phyloP scores from a whole-genome alignment of 139 green algal genomes.

The Picochlorum costavermella region DNA sequence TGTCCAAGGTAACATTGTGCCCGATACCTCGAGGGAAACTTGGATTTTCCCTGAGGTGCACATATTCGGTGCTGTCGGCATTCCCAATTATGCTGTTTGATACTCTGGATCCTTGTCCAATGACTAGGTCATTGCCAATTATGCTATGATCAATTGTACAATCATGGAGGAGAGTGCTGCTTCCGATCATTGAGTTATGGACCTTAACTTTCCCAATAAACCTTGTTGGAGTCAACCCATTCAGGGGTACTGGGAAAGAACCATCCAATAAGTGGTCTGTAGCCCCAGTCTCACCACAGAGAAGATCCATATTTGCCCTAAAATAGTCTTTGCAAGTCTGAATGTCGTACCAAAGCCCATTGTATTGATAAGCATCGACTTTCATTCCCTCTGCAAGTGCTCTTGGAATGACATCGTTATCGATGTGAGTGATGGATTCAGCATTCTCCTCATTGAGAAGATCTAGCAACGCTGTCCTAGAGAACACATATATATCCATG shows the following conservation, averaged over 20 bases:
- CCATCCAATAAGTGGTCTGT: conserved; percentile 69
- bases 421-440: conserved; percentile 56
- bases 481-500: conserved; percentile 83
- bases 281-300: conserved; percentile 19
- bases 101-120: conserved; percentile 48
- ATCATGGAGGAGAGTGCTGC: conserved; percentile 69
- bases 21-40: conserved; percentile 78
- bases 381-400: conserved; percentile 52
- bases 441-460: conserved; percentile 31
- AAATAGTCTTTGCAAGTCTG: conserved; percentile 61
- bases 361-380: conserved; percentile 81
- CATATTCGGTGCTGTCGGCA: conserved; percentile 88
- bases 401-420: conserved; percentile 70
- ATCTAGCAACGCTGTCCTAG: conserved; percentile 30
- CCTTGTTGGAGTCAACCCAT: conserved; percentile 86
- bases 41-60: conserved; percentile 88
- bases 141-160: conserved; percentile 84
- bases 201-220: conserved; percentile 70
- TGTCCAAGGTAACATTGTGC: conserved; percentile 33
- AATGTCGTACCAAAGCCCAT: conserved; percentile 73
- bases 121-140: conserved; percentile 68
- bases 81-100: conserved; percentile 56
- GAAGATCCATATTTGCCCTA: conserved; percentile 64
- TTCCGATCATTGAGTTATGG: conserved; percentile 65
- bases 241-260: conserved; percentile 67